phyloP scores from a whole-genome alignment of 306 rosid species.

The Argentina anserina region DNA sequence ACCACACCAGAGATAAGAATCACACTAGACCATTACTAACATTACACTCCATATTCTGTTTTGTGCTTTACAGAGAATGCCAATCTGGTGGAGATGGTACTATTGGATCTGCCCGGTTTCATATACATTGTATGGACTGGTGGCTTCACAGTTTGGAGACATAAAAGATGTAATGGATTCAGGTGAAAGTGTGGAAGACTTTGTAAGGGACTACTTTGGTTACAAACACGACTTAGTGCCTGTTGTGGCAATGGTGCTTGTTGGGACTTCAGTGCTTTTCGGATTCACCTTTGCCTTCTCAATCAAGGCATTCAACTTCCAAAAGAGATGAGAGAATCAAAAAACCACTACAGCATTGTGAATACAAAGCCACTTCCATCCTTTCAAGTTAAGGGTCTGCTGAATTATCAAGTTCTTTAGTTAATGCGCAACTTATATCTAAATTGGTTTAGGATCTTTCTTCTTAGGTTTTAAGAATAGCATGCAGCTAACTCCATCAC shows the following conservation, averaged over 20 bases:
- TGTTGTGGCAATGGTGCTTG: conserved; percentile 26
- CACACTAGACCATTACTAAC: background rate
- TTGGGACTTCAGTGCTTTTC: conserved; percentile 31
- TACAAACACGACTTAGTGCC: conserved; percentile 25
- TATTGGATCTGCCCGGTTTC: conserved; percentile 38
- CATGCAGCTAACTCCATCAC: background rate
- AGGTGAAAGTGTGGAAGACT: conserved; percentile 25
- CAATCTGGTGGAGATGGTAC: conserved; percentile 50
- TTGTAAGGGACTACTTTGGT: conserved; percentile 27
- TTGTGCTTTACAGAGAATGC: conserved; percentile 26
- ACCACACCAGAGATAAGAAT: too few relatives aligned
- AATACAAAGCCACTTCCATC: background rate
- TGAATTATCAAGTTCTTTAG: background rate
- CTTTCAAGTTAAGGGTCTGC: background rate
- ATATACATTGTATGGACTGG: conserved; percentile 34
- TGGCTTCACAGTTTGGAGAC: conserved; percentile 34
- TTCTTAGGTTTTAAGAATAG: background rate
- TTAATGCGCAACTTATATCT: background rate
- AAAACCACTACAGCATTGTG: background rate
- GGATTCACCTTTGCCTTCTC: conserved; percentile 37
- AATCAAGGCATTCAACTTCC: conserved; percentile 38
- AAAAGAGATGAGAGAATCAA: conserved; percentile 20
- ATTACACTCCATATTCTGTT: background rate
- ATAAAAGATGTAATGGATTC: conserved; percentile 6
- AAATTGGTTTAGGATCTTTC: background rate